Conservation (phyloP, 495 filamentous ascomycete species). For the Xylaria nigripes region DNA sequence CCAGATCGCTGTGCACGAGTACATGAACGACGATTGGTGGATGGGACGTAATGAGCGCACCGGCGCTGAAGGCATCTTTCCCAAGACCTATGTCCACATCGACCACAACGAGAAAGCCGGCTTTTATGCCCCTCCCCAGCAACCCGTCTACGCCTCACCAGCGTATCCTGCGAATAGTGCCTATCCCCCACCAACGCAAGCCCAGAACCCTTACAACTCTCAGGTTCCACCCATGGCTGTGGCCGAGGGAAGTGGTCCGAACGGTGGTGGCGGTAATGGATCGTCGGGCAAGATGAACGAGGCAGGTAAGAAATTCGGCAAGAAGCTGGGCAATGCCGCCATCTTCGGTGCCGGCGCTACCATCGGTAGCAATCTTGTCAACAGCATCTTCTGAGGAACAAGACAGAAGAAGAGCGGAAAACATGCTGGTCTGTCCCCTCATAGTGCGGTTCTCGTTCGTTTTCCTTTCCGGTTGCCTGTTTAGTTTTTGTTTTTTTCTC, state of each 20-base stretch:
- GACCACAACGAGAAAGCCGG: conserved; percentile 28
- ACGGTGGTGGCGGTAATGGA: conserved; percentile 6
- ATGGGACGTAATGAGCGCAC: conserved; percentile 75
- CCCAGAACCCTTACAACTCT: conserved; percentile 40
- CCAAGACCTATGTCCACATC: conserved; percentile 72
- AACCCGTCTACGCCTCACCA: conserved; percentile 23
- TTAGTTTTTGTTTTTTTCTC: neutral
- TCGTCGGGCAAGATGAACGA: conserved; percentile 47
- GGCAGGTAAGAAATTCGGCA: conserved; percentile 65
- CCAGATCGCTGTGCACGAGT: conserved; percentile 67
- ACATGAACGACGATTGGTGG: conserved; percentile 98
- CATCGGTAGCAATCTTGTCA: conserved; percentile 84
- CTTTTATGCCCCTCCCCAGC: conserved; percentile 25
- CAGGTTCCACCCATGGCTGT: conserved; percentile 46
- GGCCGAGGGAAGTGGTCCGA: conserved; percentile 20
- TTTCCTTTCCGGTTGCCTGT: neutral
- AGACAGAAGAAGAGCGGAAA: neutral
- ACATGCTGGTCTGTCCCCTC: neutral
- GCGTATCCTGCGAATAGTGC: conserved; percentile 14
- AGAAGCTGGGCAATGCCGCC: conserved; percentile 67
- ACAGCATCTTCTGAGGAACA: conserved; percentile 67
- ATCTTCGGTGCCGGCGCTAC: conserved; percentile 85
- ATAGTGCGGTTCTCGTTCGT: neutral
- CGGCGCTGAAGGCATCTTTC: conserved; percentile 82
- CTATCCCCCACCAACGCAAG: conserved; percentile 28